Conservation (phyloP, 306 rosid species). For the Lathyrus oleraceus region DNA sequence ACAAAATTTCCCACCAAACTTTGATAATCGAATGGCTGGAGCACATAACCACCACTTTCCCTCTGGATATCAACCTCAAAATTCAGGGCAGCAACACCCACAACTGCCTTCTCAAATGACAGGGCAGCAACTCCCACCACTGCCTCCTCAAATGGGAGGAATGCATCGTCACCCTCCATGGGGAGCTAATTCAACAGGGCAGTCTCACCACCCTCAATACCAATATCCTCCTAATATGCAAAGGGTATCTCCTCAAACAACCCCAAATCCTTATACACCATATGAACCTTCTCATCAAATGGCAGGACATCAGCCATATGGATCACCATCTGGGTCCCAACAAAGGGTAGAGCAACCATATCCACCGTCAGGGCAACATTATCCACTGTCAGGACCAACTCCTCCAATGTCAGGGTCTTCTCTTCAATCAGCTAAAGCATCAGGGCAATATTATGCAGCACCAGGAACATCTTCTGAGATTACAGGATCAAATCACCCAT, state of each 20-base stretch:
- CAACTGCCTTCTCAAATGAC: constrained; percentile 38
- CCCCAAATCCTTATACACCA: constrained; percentile 33
- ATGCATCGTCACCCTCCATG: constrained; percentile 39
- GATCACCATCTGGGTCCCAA: constrained; percentile 19
- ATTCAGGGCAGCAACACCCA: constrained; percentile 35
- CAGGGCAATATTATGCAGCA: constrained; percentile 23
- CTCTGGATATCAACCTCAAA: constrained; percentile 40
- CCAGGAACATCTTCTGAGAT: constrained; percentile 39
- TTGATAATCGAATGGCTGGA: constrained; percentile 44
- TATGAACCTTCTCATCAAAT: constrained; percentile 23
- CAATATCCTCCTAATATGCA: constrained; percentile 38
- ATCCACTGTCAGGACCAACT: background rate
- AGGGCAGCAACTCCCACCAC: background rate
- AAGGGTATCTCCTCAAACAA: constrained; percentile 35
- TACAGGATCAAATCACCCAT: constrained; percentile 35
- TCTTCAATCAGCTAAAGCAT: constrained; percentile 34
- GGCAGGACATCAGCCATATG: constrained; percentile 28
- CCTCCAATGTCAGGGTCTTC: constrained; percentile 29
- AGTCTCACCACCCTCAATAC: constrained; percentile 33
- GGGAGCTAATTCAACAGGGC: constrained; percentile 40
- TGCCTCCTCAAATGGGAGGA: background rate
- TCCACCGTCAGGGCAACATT: constrained; percentile 26
- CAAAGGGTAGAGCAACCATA: constrained; percentile 17
- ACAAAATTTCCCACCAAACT: constrained; percentile 32
- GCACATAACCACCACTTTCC: constrained; percentile 28